Conservation (phyloP, 768 basidiomycete genomes). For the Russula sp. region DNA sequence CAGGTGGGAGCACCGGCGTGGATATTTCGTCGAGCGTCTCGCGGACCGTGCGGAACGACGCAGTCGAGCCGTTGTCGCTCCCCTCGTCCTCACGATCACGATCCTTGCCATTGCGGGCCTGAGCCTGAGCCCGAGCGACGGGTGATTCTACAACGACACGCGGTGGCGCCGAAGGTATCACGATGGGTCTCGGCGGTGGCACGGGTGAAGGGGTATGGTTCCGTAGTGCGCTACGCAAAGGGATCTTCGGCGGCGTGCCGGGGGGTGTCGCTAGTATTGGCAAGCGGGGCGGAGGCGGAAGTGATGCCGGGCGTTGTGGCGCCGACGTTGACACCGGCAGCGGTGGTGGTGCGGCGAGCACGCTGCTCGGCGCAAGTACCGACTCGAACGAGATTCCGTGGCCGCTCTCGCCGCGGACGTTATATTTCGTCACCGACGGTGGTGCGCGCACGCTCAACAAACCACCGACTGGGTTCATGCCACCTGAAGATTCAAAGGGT, state of each 20-base stretch:
- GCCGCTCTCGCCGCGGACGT: conserved; percentile 15
- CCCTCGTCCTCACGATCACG: conserved; percentile 7
- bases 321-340: not conserved
- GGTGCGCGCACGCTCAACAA: conserved; percentile 16
- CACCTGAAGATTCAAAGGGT: not conserved
- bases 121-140: not conserved
- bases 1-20: conserved; percentile 1
- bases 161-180: conserved; percentile 14
- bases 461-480: not conserved
- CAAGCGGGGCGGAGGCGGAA: conserved; percentile 3
- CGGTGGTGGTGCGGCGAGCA: not conserved
- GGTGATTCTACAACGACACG: conserved; percentile 4
- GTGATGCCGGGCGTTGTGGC: not conserved
- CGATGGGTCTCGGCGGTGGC: conserved; percentile 11
- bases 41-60: conserved; percentile 60
- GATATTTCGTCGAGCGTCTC: conserved; percentile 41
- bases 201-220: conserved; percentile 25
- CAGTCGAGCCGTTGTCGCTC: conserved; percentile 43
- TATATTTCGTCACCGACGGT: conserved; percentile 15
- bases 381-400: conserved; percentile 16
- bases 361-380: conserved; percentile 7
- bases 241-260: conserved; percentile 31
- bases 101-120: not conserved
- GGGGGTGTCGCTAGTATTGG: not conserved
- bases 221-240: conserved; percentile 57